These are phyloP conservation scores for Nepenthes mirabilis DNA, from an alignment of 148 eudicot genomes.

Conservation along the genomic window DNA sequence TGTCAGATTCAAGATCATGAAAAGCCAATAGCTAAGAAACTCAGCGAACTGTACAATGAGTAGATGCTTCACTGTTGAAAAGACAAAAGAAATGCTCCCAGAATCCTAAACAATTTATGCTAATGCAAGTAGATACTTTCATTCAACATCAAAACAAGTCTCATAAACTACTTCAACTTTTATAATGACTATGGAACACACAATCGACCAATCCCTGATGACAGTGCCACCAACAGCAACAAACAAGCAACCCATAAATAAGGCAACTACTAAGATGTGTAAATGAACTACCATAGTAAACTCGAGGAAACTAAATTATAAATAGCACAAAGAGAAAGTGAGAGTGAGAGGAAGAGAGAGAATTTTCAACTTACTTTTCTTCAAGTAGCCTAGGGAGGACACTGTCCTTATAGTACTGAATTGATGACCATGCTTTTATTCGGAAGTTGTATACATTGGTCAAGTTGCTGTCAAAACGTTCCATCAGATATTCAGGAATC, in stretches of 20 bases:
- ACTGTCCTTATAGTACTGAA: slow-evolving; percentile 63
- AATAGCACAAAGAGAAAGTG: not conserved
- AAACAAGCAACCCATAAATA: not conserved
- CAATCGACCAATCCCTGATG: too few relatives aligned
- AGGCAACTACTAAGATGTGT: not conserved
- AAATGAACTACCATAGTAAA: not conserved
- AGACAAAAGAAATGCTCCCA: too few relatives aligned
- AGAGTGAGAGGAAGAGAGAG: not conserved
- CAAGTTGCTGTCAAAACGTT: slow-evolving; percentile 77
- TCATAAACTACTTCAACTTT: too few relatives aligned
- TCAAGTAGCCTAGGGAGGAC: slow-evolving; percentile 90
- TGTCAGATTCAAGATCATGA: too few relatives aligned
- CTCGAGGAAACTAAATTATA: not conserved
- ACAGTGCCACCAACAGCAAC: too few relatives aligned
- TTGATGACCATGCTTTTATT: slow-evolving; percentile 86
- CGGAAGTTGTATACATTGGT: slow-evolving; percentile 88
- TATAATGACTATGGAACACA: too few relatives aligned
- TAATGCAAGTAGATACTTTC: too few relatives aligned
- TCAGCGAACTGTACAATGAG: too few relatives aligned
- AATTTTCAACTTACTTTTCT: slow-evolving; percentile 63
- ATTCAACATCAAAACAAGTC: too few relatives aligned
- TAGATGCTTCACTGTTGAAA: too few relatives aligned
- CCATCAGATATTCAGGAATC: slow-evolving; percentile 83
- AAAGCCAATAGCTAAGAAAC: too few relatives aligned
- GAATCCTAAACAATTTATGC: too few relatives aligned